A percentile compares a stretch with the other conserved stretches of the same genome.
phyloP scores from a whole-genome alignment of 805 yeast species.

The Candida incommunis region DNA sequence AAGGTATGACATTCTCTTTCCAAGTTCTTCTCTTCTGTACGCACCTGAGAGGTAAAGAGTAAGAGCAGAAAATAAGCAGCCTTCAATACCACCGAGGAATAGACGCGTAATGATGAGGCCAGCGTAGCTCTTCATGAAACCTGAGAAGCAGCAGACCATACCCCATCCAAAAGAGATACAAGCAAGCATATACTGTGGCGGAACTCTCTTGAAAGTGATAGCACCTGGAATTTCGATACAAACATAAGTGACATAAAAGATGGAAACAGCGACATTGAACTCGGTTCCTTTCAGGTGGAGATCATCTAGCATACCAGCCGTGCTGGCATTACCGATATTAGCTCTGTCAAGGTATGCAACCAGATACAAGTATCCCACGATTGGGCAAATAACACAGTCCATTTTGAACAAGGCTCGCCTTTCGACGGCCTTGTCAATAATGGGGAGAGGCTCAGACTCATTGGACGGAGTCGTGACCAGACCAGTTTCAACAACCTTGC shows the following conservation, averaged over 20 bases:
- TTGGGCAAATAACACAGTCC: conserved; percentile 30
- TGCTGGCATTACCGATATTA: conserved; percentile 33
- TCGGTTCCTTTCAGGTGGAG: conserved; percentile 26
- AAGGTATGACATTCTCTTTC: conserved; percentile 26
- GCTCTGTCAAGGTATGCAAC: conserved; percentile 33
- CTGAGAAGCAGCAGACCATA: conserved; percentile 22
- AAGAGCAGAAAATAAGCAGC: conserved; percentile 31
- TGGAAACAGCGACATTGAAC: conserved; percentile 30
- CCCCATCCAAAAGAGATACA: conserved; percentile 22
- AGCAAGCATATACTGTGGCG: conserved; percentile 24
- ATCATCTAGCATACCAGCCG: conserved; percentile 29
- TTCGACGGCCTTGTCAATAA: background rate
- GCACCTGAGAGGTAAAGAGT: conserved; percentile 16
- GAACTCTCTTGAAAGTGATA: conserved; percentile 19
- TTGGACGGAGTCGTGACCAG: no score
- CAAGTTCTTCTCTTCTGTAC: conserved; percentile 27
- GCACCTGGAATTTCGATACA: conserved; percentile 27
- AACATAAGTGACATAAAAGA: conserved; percentile 21
- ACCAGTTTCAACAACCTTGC: no score
- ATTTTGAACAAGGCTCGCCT: conserved; percentile 19
- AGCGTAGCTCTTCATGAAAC: conserved; percentile 19
- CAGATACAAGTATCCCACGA: conserved; percentile 29
- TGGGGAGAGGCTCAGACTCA: background rate
- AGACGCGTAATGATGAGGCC: conserved; percentile 23
- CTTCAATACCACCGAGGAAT: conserved; percentile 28